Conservation (phyloP, 208 protist species). For the Wallacemonas sp. region DNA sequence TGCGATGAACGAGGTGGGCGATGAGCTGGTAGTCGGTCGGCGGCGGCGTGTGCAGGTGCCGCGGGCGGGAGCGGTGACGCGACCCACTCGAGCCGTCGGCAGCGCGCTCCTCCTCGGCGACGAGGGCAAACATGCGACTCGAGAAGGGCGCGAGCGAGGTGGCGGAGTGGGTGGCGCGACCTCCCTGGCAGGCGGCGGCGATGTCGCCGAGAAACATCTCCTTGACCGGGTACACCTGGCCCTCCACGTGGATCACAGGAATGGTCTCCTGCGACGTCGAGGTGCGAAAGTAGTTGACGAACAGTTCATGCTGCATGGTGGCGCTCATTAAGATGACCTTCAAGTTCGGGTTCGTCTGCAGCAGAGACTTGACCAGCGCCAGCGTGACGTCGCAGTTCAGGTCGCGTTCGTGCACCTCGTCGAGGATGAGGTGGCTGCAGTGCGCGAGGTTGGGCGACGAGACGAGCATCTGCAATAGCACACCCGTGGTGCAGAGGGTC, state of each 20-base stretch:
- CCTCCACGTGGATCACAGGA: constrained; percentile 77
- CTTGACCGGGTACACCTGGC: constrained; percentile 71
- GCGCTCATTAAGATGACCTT: constrained; percentile 99
- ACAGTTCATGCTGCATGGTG: constrained; percentile 97
- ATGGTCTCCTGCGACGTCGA: neutral
- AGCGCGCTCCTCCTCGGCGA: constrained; percentile 31
- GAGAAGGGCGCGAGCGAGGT: constrained; percentile 26
- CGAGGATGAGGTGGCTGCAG: constrained; percentile 97
- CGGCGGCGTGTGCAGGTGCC: constrained; percentile 18
- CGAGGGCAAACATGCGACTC: constrained; percentile 57
- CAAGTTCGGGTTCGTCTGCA: constrained; percentile 67
- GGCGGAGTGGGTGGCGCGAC: neutral
- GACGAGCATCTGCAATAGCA: constrained; percentile 96
- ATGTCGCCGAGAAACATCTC: constrained; percentile 78
- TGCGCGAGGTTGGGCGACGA: constrained; percentile 81
- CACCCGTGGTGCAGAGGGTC: constrained; percentile 98
- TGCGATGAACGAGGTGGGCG: constrained; percentile 64
- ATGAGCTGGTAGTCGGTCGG: constrained; percentile 85
- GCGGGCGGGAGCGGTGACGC: neutral
- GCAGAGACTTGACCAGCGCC: constrained; percentile 93
- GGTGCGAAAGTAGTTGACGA: constrained; percentile 95
- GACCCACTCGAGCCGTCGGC: too few species aligned
- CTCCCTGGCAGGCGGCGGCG: constrained; percentile 15
- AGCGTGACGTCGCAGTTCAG: constrained; percentile 98
- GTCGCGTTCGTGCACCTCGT: constrained; percentile 99